Conservation (phyloP, 1,284 basidiomycete genomes). For the Malassezia cuniculi region DNA sequence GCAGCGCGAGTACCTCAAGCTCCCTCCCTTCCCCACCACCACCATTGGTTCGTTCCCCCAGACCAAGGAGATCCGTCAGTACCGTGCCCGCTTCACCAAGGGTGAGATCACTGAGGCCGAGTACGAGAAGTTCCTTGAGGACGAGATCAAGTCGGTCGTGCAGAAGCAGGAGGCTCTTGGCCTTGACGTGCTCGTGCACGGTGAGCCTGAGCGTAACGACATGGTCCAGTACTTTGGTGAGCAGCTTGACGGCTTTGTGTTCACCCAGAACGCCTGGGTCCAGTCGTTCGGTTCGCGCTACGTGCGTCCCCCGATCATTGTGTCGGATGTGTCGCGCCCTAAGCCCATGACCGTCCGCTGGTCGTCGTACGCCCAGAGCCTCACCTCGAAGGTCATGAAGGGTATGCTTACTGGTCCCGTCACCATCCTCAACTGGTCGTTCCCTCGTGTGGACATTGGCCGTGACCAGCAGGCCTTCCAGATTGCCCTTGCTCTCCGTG, state of each 20-base stretch:
- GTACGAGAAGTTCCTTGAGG: conserved; percentile 97
- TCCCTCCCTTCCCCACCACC: conserved; percentile 96
- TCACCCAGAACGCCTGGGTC: conserved; percentile 98
- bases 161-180: conserved; percentile 91
- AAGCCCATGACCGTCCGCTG: conserved; percentile 90
- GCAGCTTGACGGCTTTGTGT: conserved; percentile 85
- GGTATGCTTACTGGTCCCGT: conserved; percentile 76
- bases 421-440: conserved; percentile 96
- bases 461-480: conserved; percentile 97
- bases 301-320: conserved; percentile 96
- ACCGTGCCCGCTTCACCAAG: conserved; percentile 57
- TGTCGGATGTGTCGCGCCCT: conserved; percentile 91
- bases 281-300: conserved; percentile 83
- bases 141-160: conserved; percentile 88
- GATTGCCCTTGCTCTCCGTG: conserved; percentile 91
- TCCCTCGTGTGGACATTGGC: conserved; percentile 95
- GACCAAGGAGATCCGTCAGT: conserved; percentile 78
- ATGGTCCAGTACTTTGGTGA: conserved; percentile 99
- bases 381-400: conserved; percentile 94
- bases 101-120: conserved; percentile 71
- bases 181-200: conserved; percentile 95
- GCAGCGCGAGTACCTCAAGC: conserved; percentile 74
- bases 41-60: conserved; percentile 92
- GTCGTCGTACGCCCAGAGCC: conserved; percentile 90
- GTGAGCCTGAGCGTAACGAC: conserved; percentile 97